Percentiles rank a stretch among this genome's conserved stretches.
Evolutionary conservation across 2,329 filamentous ascomycete genomes (phyloP).

Genomic region (Neoarthrinium moseri): DNA sequence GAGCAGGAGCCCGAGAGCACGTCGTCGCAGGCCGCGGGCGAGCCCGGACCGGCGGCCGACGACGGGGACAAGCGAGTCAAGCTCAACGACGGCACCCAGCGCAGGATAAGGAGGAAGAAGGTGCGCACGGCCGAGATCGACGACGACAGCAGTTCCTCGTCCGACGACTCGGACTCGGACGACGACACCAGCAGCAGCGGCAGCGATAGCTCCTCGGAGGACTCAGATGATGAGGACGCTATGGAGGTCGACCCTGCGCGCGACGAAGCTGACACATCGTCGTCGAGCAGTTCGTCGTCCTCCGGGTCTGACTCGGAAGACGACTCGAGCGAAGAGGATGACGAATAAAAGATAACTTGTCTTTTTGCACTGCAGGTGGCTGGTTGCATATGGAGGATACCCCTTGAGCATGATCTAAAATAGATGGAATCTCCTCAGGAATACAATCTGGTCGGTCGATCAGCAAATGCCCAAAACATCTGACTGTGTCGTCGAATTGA

Average conservation of each 20-base stretch:
- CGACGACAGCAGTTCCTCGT: constrained; percentile 37
- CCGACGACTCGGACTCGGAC: constrained; percentile 31
- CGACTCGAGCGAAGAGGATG: constrained; percentile 20
- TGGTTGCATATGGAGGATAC: too few relatives aligned
- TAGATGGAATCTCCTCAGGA: too few relatives aligned
- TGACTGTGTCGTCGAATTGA: too few relatives aligned
- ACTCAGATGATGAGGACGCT: constrained; percentile 20
- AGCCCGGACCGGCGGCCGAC: not conserved
- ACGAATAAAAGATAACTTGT: constrained; percentile 18
- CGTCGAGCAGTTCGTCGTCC: constrained; percentile 41
- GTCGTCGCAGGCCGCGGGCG: not conserved
- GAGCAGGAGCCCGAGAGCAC: constrained; percentile 7
- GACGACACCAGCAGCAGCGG: constrained; percentile 34
- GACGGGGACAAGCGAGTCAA: constrained; percentile 38
- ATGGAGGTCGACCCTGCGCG: constrained; percentile 18
- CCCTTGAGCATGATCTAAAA: constrained; percentile 5
- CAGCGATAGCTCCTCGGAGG: constrained; percentile 27
- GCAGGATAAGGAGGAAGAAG: constrained; percentile 52
- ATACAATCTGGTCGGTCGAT: too few relatives aligned
- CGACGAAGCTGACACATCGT: constrained; percentile 26
- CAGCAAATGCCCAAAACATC: too few relatives aligned
- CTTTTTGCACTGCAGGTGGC: too few relatives aligned
- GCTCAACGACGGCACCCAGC: constrained; percentile 42
- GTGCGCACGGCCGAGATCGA: constrained; percentile 45
- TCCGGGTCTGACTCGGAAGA: constrained; percentile 33